phyloP scores from a whole-genome alignment of 768 basidiomycete species.

The Mycena capillaripes region DNA sequence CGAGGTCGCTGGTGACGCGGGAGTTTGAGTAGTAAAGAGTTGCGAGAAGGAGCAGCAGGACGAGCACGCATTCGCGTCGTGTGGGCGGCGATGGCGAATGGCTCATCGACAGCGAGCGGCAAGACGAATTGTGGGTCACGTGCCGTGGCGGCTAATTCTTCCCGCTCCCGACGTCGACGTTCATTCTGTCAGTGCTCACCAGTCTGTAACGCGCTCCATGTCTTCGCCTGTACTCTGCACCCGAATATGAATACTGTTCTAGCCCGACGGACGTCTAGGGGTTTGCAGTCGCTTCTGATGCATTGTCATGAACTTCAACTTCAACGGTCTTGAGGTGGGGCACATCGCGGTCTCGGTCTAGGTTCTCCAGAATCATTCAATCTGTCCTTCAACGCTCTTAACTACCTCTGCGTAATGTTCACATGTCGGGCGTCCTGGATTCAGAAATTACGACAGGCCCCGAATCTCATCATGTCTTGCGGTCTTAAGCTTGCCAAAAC shows the following conservation, averaged over 20 bases:
- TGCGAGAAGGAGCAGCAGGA: constrained; percentile 61
- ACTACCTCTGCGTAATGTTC: constrained; percentile 1
- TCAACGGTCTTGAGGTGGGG: too few relatives aligned
- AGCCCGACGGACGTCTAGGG: too few relatives aligned
- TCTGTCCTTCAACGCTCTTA: constrained; percentile 13
- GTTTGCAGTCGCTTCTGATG: too few relatives aligned
- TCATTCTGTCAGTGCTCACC: not conserved
- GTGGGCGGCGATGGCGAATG: constrained; percentile 62
- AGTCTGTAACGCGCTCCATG: not conserved
- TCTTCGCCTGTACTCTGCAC: too few relatives aligned
- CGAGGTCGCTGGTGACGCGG: constrained; percentile 19
- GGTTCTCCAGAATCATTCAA: not conserved
- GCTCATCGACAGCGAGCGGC: constrained; percentile 13
- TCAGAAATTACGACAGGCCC: not conserved
- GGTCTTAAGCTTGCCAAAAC: not conserved
- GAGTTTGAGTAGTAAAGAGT: constrained; percentile 60
- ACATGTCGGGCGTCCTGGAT: not conserved
- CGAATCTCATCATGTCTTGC: not conserved
- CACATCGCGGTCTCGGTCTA: too few relatives aligned
- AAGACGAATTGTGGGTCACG: not conserved
- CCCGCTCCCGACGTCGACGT: not conserved
- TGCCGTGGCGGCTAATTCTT: not conserved
- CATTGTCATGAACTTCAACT: too few relatives aligned
- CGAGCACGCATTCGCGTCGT: constrained; percentile 66
- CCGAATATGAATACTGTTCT: not conserved